These are phyloP conservation scores for Phytophthora tentaculata DNA, from an alignment of 352 stramenopile genomes.

Conservation along the genomic window DNA sequence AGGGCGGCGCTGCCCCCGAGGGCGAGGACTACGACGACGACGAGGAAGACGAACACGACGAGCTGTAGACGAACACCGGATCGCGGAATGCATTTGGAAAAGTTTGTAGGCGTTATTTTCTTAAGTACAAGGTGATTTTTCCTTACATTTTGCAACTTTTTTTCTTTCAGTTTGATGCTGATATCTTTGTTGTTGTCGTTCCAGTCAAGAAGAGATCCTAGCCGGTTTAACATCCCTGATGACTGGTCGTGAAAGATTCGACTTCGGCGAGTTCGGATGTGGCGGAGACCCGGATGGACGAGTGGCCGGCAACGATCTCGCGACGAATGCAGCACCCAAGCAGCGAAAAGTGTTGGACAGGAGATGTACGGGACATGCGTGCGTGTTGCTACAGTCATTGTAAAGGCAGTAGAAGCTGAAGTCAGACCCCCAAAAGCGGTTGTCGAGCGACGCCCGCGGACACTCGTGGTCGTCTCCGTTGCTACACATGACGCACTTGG, in stretches of 20 bases:
- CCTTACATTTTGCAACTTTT: slow-evolving; percentile 10
- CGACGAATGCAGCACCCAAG: slow-evolving; percentile 14
- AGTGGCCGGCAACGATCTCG: slow-evolving; percentile 5
- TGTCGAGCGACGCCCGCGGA: slow-evolving; percentile 10
- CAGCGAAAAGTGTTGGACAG: slow-evolving; percentile 15
- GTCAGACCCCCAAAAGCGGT: slow-evolving; percentile 12
- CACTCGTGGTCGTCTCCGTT: slow-evolving; percentile 10
- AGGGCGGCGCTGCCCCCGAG: slow-evolving; percentile 68
- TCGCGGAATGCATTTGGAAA: slow-evolving; percentile 33
- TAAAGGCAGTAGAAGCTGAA: slow-evolving; percentile 8
- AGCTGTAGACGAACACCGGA: slow-evolving; percentile 89
- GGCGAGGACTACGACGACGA: slow-evolving; percentile 85
- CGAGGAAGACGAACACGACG: slow-evolving; percentile 90
- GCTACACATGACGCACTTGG: slow-evolving; percentile 25
- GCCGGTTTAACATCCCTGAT: slow-evolving; percentile 30
- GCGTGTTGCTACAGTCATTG: not conserved
- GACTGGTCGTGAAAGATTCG: slow-evolving; percentile 15
- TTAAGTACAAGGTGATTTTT: slow-evolving; percentile 46
- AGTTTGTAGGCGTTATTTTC: slow-evolving; percentile 47
- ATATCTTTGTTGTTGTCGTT: not conserved
- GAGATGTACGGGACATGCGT: slow-evolving; percentile 31
- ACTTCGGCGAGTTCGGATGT: slow-evolving; percentile 8
- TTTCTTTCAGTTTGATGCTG: not conserved
- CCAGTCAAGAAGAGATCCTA: slow-evolving; percentile 19
- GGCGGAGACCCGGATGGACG: not conserved